A percentile compares a stretch with the other conserved stretches of the same genome.
These are phyloP conservation scores for Elongisporangium anandrum DNA, from an alignment of 352 stramenopile genomes.

Conservation along the genomic window DNA sequence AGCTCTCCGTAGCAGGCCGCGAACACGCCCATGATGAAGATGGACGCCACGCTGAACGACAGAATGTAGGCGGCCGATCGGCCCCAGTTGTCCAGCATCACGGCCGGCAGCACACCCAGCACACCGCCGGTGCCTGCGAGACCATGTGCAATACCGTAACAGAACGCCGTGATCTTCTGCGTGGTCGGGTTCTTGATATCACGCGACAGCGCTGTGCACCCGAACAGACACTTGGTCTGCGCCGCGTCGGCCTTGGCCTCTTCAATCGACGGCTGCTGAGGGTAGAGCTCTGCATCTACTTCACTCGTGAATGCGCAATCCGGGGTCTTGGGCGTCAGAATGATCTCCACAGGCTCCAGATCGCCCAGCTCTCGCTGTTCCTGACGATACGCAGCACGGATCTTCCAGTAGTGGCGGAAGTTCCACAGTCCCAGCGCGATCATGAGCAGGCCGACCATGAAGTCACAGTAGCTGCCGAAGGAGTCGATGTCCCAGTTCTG, in stretches of 20 bases:
- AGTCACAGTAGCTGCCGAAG: constrained; percentile 46
- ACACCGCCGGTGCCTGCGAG: constrained; percentile 53
- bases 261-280: background rate
- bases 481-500: constrained; percentile 32
- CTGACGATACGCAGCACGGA: constrained; percentile 29
- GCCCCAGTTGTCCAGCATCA: constrained; percentile 61
- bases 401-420: constrained; percentile 30
- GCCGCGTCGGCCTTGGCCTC: constrained; percentile 23
- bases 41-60: constrained; percentile 80
- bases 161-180: constrained; percentile 51
- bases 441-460: constrained; percentile 60
- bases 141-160: constrained; percentile 73
- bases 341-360: background rate
- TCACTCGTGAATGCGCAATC: background rate
- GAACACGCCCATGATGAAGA: constrained; percentile 86
- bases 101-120: constrained; percentile 72
- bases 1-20: constrained; percentile 64
- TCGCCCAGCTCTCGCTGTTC: constrained; percentile 4
- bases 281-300: constrained; percentile 1
- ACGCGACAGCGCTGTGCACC: constrained; percentile 28
- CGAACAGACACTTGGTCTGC: constrained; percentile 27
- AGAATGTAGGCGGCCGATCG: constrained; percentile 70
- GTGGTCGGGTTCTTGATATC: constrained; percentile 44
- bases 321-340: constrained; percentile 2
- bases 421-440: constrained; percentile 39